These are phyloP conservation scores for Gypsophila paniculata DNA, from an alignment of 179 eudicot genomes.

Conservation along the genomic window DNA sequence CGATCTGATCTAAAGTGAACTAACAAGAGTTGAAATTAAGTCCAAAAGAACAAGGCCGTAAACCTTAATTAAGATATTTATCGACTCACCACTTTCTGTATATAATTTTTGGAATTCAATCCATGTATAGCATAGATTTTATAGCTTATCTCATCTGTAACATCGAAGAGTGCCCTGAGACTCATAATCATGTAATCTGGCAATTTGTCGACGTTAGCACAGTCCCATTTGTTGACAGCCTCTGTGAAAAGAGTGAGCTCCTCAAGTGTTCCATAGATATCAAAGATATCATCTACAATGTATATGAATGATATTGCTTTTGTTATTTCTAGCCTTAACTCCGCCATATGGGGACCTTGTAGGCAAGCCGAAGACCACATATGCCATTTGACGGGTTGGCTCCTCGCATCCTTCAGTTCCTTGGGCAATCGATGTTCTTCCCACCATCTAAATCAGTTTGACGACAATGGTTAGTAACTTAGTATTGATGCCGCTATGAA, in stretches of 20 bases:
- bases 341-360: constrained; percentile 26
- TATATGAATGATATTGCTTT: constrained; percentile 17
- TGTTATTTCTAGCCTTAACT: constrained; percentile 39
- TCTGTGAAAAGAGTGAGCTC: constrained; percentile 46
- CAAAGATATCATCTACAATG: constrained; percentile 32
- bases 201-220: constrained; percentile 24
- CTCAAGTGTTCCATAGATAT: constrained; percentile 18
- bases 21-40: too few species aligned
- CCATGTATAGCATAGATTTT: constrained; percentile 30
- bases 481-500: background rate
- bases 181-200: constrained; percentile 57
- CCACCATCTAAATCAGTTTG: constrained; percentile 44
- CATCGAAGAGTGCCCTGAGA: constrained; percentile 42
- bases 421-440: constrained; percentile 26
- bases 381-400: constrained; percentile 43
- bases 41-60: too few species aligned
- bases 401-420: constrained; percentile 37
- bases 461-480: background rate
- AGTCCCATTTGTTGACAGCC: constrained; percentile 49
- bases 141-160: constrained; percentile 37
- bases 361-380: constrained; percentile 34
- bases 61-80: background rate
- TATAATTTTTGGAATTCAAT: constrained; percentile 5
- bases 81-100: constrained; percentile 27
- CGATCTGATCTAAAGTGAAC: too few species aligned